These are phyloP conservation scores for Alternaria ethzedia DNA, from an alignment of 2,329 filamentous ascomycete species.

Conservation along the genomic window DNA sequence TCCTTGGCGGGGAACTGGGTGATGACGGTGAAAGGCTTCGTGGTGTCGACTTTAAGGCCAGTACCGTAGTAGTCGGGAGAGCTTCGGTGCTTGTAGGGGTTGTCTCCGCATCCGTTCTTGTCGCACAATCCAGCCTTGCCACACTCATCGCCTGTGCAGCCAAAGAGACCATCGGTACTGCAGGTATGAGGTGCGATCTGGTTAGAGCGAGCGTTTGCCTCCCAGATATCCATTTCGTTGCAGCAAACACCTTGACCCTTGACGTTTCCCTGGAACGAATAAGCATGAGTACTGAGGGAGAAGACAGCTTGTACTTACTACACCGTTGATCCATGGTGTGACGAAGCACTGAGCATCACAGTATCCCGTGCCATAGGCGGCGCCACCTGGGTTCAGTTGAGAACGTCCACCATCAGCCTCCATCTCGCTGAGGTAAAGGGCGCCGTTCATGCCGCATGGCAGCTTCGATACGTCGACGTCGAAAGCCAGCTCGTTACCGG, in stretches of 20 bases:
- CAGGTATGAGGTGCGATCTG: constrained; percentile 60
- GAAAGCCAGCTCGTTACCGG: constrained; percentile 74
- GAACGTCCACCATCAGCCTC: constrained; percentile 45
- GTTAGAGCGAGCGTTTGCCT: constrained; percentile 57
- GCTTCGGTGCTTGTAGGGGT: constrained; percentile 36
- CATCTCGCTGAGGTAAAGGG: constrained; percentile 51
- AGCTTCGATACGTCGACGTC: constrained; percentile 66
- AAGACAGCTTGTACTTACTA: constrained; percentile 32
- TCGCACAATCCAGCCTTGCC: constrained; percentile 41
- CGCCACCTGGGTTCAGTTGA: constrained; percentile 56
- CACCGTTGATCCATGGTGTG: constrained; percentile 47
- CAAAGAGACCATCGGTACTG: constrained; percentile 53
- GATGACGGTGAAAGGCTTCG: constrained; percentile 67
- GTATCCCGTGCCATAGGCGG: constrained; percentile 68
- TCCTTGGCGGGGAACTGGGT: constrained; percentile 69
- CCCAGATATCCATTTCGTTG: constrained; percentile 64
- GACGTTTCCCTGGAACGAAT: constrained; percentile 51
- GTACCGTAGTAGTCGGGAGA: constrained; percentile 38
- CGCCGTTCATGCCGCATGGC: constrained; percentile 52
- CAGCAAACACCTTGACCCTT: constrained; percentile 58
- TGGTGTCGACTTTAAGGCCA: constrained; percentile 62
- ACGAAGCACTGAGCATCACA: constrained; percentile 54
- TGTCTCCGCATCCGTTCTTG: constrained; percentile 46
- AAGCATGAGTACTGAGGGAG: constrained; percentile 39
- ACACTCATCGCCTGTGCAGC: constrained; percentile 52